Evolutionary conservation across 148 eudicot species (phyloP), one percentile per base, ranked within the genome.

Genomic region (Drosera capensis): DNA sequence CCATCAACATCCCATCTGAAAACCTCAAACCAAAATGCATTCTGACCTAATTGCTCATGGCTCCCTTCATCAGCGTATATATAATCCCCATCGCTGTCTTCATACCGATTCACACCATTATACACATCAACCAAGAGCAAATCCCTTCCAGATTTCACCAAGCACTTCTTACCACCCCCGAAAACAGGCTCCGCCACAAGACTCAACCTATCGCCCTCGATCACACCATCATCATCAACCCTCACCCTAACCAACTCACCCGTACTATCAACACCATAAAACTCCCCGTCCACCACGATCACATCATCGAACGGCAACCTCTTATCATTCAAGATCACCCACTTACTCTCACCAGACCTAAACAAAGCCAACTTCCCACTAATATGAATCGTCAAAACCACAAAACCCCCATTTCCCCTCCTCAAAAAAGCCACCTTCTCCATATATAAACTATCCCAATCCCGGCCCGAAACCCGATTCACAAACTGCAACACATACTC

Each of bases 151-250:
- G 73, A 63, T 14, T 68, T 73, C 43, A 77, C 90, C 56, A 86
- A 50, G 20, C 66, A 56, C 48, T 85, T 85, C 71, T 68, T 70
- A 54, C 80, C 92, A 26, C 95, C 95, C 1, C 90, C 95, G 45
- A 66, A 72, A 25, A 74, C 55, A 1, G 95, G 49, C 14, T 29
- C 8, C 1, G 78, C 86, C 40, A 72, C 74, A 13, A 51, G 40
- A 19, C 23, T 62, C 30, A 80, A 49, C 11, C 19, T 36, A 17
- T 60, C 47, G 8, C 15, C 15, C 6, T 34, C n/a, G n/a, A n/a
- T n/a, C n/a, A n/a, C n/a, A n/a, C n/a, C n/a, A n/a, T n/a, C n/a
- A n/a, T n/a, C n/a, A 48, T 20, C 66, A 30, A 45, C 25, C 17
- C 57, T 45, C 30, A 80, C 71, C 26, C 49, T 12, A 38, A 86